Evolutionary conservation across 345 rosid genomes (phyloP).

Genomic region (Reutealis trisperma): DNA sequence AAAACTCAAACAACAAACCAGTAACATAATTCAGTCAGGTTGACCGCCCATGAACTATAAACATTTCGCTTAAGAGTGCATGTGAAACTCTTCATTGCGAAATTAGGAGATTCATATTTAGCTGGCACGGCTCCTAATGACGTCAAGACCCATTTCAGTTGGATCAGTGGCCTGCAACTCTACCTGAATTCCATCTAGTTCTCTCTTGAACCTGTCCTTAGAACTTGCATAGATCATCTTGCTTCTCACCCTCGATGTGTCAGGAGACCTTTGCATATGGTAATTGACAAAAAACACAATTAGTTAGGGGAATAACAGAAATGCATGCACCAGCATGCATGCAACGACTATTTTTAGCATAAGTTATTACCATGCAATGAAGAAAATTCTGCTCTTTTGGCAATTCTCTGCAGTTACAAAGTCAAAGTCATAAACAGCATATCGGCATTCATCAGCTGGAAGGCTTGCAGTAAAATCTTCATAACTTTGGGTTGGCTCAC

Average conservation of each 20-base stretch:
- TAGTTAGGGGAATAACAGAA: background rate
- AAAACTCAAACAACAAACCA: slow-evolving; percentile 22
- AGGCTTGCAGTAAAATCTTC: slow-evolving; percentile 54
- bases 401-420: slow-evolving; percentile 57
- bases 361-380: slow-evolving; percentile 48
- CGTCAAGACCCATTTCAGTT: slow-evolving; percentile 61
- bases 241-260: slow-evolving; percentile 56
- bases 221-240: slow-evolving; percentile 71
- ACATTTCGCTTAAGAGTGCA: slow-evolving; percentile 28
- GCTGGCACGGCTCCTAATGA: slow-evolving; percentile 52
- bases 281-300: background rate
- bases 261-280: slow-evolving; percentile 50
- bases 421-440: slow-evolving; percentile 51
- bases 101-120: slow-evolving; percentile 4
- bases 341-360: background rate
- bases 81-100: slow-evolving; percentile 10
- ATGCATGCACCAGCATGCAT: background rate
- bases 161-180: slow-evolving; percentile 71
- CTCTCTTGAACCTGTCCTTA: slow-evolving; percentile 67
- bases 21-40: slow-evolving; percentile 24
- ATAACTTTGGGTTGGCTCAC: slow-evolving; percentile 49
- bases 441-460: slow-evolving; percentile 50
- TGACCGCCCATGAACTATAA: slow-evolving; percentile 27
- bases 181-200: slow-evolving; percentile 55
- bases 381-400: slow-evolving; percentile 60